These are phyloP conservation scores for Sporisorium reilianum DNA, from an alignment of 1,284 basidiomycete genomes.

Conservation along the genomic window DNA sequence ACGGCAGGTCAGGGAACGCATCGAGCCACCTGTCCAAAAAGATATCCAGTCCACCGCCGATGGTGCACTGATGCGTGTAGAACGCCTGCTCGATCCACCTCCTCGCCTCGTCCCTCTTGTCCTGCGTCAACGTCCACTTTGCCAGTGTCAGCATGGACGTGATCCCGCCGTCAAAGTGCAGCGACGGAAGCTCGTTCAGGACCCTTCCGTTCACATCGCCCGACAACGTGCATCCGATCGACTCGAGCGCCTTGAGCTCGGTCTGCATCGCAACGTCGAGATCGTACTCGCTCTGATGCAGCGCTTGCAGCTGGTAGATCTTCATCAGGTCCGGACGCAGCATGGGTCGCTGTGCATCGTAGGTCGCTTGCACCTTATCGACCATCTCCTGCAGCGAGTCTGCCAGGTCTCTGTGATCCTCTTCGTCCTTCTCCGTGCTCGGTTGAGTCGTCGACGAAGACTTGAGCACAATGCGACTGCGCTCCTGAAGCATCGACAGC, in stretches of 20 bases:
- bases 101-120: conserved; percentile 14
- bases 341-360: conserved; percentile 30
- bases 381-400: conserved; percentile 50
- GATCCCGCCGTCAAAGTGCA: conserved; percentile 61
- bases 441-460: conserved; percentile 7
- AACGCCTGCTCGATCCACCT: conserved; percentile 55
- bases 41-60: conserved; percentile 59
- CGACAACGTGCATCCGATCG: conserved; percentile 37
- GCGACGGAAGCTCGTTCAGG: conserved; percentile 47
- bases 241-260: conserved; percentile 40
- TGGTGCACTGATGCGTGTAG: conserved; percentile 59
- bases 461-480: conserved; percentile 59
- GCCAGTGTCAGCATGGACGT: conserved; percentile 55
- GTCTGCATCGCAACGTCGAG: conserved; percentile 20
- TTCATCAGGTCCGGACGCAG: conserved; percentile 63
- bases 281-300: conserved; percentile 50
- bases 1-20: conserved; percentile 41
- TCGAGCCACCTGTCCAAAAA: conserved; percentile 59
- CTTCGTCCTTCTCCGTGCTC: conserved; percentile 18
- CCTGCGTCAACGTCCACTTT: conserved; percentile 13
- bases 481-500: conserved; percentile 57
- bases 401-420: conserved; percentile 58
- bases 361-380: conserved; percentile 54
- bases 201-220: conserved; percentile 4
- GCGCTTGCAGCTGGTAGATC: conserved; percentile 46